Evolutionary conservation across 768 basidiomycete species (phyloP), one percentile per base, ranked within the genome.

Genomic region (Rhodotorula graminis): DNA sequence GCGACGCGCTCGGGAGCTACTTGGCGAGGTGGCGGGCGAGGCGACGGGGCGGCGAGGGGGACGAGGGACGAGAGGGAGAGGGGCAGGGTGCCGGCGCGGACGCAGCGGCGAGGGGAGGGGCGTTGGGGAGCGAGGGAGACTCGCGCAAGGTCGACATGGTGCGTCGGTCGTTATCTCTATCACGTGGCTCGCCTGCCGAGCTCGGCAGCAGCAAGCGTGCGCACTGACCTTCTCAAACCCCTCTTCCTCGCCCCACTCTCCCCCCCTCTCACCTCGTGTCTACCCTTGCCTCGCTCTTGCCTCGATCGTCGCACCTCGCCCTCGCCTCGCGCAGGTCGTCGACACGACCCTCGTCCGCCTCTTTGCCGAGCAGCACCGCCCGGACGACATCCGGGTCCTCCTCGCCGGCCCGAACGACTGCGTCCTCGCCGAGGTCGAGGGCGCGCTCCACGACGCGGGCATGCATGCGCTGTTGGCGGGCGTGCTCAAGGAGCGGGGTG

Each of bases 141-240:
- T 75, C 74, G 61, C 42, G 74, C 6, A 75, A 78, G 53, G 57
- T 76, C 14, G 77, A 78, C 52, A 71, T 71, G 61, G 77, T 77
- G 52, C 50, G 73, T 37, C 33, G 3, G 3, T 23, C n/a, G n/a
- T n/a, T n/a, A n/a, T n/a, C n/a, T n/a, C n/a, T n/a, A n/a, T n/a
- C n/a, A n/a, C n/a, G n/a, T n/a, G n/a, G n/a, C n/a, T n/a, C n/a
- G n/a, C n/a, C n/a, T n/a, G n/a, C n/a, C n/a, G n/a, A n/a, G n/a
- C n/a, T n/a, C 37, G 37, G 9, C 37, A 37, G 1, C 31, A 18
- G 40, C 40, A 27, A 31, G 53, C 8, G 8, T 9, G 9, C 23
- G 8, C 27, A 11, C 31, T 27, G 52, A n/a, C 18, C 11, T 58
- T 31, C 37, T 37, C 37, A 37, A 37, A 37, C 49, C 44, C 7